Base-by-base conservation (phyloP, 495 filamentous ascomycete species). In the Hypoxylon lenormandii region DNA sequence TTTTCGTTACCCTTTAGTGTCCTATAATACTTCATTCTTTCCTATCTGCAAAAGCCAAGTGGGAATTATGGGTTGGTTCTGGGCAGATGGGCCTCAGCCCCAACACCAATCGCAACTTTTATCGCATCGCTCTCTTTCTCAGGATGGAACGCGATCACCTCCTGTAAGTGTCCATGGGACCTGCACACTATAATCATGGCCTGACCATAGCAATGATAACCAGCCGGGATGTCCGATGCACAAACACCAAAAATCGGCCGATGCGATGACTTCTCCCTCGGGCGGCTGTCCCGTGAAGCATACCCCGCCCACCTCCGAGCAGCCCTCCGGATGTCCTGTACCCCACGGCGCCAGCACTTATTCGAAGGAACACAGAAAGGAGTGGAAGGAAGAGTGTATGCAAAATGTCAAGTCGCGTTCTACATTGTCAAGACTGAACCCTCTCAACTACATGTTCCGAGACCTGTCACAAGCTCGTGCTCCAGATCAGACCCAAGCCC, bases 211-310 rank as follows among this genome's bases (percentile, higher is more conserved):
- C 71, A 73, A 60, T 79, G 62, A 60, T 26, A 36, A 66, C 42
- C 70, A 97, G 94, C 89, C 91, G 63, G 87, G 84, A 81, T 98
- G 94, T 74, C 94, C 95, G 11, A 97, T 98, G 93, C 94, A 96
- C 79, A 84, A 89, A 54, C 64, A 72, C 42, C 67, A 76, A 69
- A 80, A 83, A 36, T 80, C 80, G 46, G 53, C 84, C 55, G 70
- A 86, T 30, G 77, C 86, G 36, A 65, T 84, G 40, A 64, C 74
- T 77, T 42, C 74, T 70, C 52, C 76, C 19, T 66, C 81, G 26
- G 63, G 78, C 7, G 66, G 63, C 18, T 83, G 82, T 59, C 82
- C 86, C 22, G 83, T 80, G 63, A 80, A 76, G 69, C 84, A 72
- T 83, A 85, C 69, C 72, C 82, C 48, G 75, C 80, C 76, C 74